These are phyloP conservation scores for Parietaria judaica DNA, from an alignment of 306 rosid genomes.

Conservation along the genomic window DNA sequence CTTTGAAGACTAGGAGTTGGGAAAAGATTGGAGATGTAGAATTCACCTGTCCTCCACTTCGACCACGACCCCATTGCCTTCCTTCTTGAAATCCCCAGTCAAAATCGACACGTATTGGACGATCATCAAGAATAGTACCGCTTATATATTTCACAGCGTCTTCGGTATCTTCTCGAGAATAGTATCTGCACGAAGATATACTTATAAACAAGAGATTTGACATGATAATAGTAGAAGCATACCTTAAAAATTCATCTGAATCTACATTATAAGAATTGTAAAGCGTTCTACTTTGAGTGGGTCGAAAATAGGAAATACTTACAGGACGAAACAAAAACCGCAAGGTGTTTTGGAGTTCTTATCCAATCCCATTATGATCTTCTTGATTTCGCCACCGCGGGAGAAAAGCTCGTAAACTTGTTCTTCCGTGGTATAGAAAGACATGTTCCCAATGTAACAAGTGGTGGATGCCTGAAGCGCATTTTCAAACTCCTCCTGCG, in stretches of 20 bases:
- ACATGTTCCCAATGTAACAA: slow-evolving; percentile 83
- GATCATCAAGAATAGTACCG: too few species aligned
- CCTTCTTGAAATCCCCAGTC: slow-evolving; percentile 99
- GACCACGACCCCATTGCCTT: slow-evolving; percentile 99
- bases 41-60: slow-evolving; percentile 75
- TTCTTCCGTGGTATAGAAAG: slow-evolving; percentile 93
- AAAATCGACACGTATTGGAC: slow-evolving; percentile 98
- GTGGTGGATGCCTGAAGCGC: slow-evolving; percentile 56
- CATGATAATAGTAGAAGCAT: too few species aligned
- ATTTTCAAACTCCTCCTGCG: too few species aligned
- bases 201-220: too few species aligned
- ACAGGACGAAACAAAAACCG: too few species aligned
- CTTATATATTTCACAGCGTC: too few species aligned
- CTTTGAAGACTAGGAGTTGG: slow-evolving; percentile 2
- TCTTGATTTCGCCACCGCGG: slow-evolving; percentile 90
- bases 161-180: too few species aligned
- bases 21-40: slow-evolving; percentile 8
- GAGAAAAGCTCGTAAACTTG: slow-evolving; percentile 86
- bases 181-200: slow-evolving; percentile 37
- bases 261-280: too few species aligned
- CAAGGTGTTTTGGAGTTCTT: slow-evolving; percentile 89
- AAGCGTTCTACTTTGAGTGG: too few species aligned
- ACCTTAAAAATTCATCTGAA: too few species aligned
- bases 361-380: slow-evolving; percentile 96
- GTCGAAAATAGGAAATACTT: too few species aligned